Evolutionary conservation across 345 rosid genomes (phyloP), one percentile per base, ranked within the genome.

Genomic region (Erysimum cheiranthoides): DNA sequence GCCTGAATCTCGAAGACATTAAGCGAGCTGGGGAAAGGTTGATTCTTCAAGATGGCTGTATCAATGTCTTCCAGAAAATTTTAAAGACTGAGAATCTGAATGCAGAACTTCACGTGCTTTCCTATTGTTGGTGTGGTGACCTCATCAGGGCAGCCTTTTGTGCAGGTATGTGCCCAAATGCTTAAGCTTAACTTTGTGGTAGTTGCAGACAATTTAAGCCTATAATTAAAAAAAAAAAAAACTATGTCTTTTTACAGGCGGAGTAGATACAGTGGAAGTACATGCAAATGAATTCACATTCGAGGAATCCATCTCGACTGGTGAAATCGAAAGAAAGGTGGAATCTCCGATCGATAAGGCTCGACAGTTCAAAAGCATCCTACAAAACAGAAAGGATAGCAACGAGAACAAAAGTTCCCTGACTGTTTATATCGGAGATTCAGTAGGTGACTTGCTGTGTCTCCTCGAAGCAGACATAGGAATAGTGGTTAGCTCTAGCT

Each of bases 91-190:
- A 86, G 68, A 82, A 78, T 39, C 62, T 85, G 77, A 84, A 85
- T 78, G 85, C 87, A 43, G 77, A 85, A 57, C 75, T 88, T 75
- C 91, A 93, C 43, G 78, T 96, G 52, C 92, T 93, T 60, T 96
- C 98, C 6, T 96, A 91, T 75, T 96, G 97, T 82, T 96, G 99
- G 99, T 96, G 93, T 71, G 96, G 84, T 70, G 96, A 91, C 75
- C 96, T 96, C 73, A 93, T 96, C 73, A 86, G 92, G 61, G 84
- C 91, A 53, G 88, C 92, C 60, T 90, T 93, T 52, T 79, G 79
- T 75, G 84, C 95, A 63, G 92, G 99, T 78, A 73, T 28, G 71
- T 68, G 42, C 42, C 28, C 30, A 59, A 27, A 13, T 36, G 34
- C 3, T 61, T 14, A 12, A 12, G 34, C 3, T 61, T 14, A 12